Conservation (phyloP, 2,329 filamentous ascomycete species). For the Neopestalotiopsis sp. region DNA sequence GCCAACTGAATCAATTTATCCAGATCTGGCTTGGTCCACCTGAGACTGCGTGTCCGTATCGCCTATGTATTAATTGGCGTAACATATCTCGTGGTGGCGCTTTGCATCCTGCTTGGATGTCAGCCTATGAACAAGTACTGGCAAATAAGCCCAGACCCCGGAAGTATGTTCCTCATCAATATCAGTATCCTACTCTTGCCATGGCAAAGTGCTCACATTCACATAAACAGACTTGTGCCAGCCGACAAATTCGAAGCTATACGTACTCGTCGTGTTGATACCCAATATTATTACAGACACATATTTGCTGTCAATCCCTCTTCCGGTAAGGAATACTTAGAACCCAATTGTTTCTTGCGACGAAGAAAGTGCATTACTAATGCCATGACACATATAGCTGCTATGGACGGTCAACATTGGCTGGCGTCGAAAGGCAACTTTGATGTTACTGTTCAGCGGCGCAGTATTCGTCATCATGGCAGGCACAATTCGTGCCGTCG, state of each 20-base stretch:
- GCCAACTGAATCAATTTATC: neutral
- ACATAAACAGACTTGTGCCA: slow-evolving; percentile 19
- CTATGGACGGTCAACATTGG: slow-evolving; percentile 50
- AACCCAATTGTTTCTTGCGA: neutral
- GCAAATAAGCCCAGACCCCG: slow-evolving; percentile 24
- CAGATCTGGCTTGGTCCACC: slow-evolving; percentile 16
- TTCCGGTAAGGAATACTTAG: slow-evolving; percentile 6
- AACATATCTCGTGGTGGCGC: slow-evolving; percentile 18
- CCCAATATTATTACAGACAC: slow-evolving; percentile 21
- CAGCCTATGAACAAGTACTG: slow-evolving; percentile 22
- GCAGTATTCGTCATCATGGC: slow-evolving; percentile 54
- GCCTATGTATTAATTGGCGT: slow-evolving; percentile 17
- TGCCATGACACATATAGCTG: slow-evolving; percentile 37
- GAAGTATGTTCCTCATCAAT: slow-evolving; percentile 21
- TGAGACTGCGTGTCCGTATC: slow-evolving; percentile 16
- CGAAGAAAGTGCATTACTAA: neutral
- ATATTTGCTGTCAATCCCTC: slow-evolving; percentile 20
- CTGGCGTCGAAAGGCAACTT: slow-evolving; percentile 42
- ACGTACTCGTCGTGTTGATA: slow-evolving; percentile 16
- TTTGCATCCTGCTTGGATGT: slow-evolving; percentile 20
- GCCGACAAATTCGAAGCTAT: slow-evolving; percentile 18
- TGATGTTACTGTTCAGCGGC: slow-evolving; percentile 52
- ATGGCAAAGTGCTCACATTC: slow-evolving; percentile 14
- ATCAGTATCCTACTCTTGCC: slow-evolving; percentile 15
- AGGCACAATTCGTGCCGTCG: slow-evolving; percentile 50